phyloP scores from a whole-genome alignment of 169 alveolate species.

The Plasmodium billcollinsi region DNA sequence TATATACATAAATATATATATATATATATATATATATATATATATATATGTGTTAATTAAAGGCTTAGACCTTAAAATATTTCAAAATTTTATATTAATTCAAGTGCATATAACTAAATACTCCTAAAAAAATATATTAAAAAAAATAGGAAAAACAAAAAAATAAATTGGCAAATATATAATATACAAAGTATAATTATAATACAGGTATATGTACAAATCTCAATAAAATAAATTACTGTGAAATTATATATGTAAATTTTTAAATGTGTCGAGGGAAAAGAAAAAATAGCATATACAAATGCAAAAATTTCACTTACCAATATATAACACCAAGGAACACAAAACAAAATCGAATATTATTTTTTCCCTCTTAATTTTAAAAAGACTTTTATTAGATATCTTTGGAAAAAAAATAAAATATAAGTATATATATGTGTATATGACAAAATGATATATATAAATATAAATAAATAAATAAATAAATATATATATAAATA shows the following conservation, averaged over 20 bases:
- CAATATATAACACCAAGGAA: constrained; percentile 45
- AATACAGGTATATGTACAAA: neutral
- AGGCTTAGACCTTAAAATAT: neutral
- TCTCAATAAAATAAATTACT: neutral
- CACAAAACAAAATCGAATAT: constrained; percentile 73
- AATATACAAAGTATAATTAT: neutral
- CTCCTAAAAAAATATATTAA: constrained; percentile 17
- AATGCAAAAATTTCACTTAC: constrained; percentile 12
- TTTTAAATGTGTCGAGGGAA: neutral
- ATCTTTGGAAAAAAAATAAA: constrained; percentile 22
- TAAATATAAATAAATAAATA: neutral
- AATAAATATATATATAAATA: neutral
- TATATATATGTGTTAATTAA: neutral
- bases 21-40: neutral
- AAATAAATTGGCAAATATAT: neutral
- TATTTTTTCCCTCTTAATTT: constrained; percentile 61
- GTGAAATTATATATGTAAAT: neutral
- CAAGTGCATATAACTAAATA: constrained; percentile 65
- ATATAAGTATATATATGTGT: too few relatives aligned
- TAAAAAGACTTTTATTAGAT: constrained; percentile 35
- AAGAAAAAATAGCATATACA: neutral
- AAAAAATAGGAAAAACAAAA: neutral
- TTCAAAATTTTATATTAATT: constrained; percentile 7
- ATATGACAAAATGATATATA: neutral
- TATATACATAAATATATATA: neutral